Evolutionary conservation across 805 yeast species (phyloP), one percentile per base, ranked within the genome.

Genomic region (Lipomyces lipofer): DNA sequence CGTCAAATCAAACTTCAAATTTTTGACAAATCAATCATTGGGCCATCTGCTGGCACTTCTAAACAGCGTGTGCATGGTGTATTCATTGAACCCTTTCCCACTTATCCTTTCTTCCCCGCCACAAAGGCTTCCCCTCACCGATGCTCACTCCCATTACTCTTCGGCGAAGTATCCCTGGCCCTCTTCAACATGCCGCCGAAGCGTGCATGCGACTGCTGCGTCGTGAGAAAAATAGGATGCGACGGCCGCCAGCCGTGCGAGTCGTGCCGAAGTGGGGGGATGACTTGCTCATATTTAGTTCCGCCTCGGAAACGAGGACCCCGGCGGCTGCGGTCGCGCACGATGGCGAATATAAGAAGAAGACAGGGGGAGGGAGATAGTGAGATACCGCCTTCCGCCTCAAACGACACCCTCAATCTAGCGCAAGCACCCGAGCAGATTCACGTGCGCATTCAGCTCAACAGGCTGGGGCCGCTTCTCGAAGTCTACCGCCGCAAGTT

Each of bases 191-290:
- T 35, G 39, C 7, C 39, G 39, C 17, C 39, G 17, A 35, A 35
- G 39, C 22, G 29, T 15, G 43, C 43, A 7, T 40, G 43, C 13
- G 43, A 40, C 43, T 21, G 43, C 43, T 40, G 43, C 43, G 9
- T 10, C 24, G 29, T 40, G 29, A 15, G 43, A 15, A 40, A 40
- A 19, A 24, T 40, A 25, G 22, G 21, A 28, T 40, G 43, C 28
- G 5, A 21, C 43, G 29, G 29, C 28, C 24, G 13, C 6, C 29
- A 19, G 25, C 43, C 28, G 29, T 40, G 43, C 43, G n/a, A 40
- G 29, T 5, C 27, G n/a, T 40, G 43, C 43, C 8, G 8, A 8
- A 4, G 28, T n/a, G 25, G n/a, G 4, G 25, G 28, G 10, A n/a
- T 40, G 29, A 12, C 15, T 12, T 40, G 43, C 43, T 21, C 43